Evolutionary conservation across 148 eudicot species (phyloP).

Genomic region (Camellia granthamiana): DNA sequence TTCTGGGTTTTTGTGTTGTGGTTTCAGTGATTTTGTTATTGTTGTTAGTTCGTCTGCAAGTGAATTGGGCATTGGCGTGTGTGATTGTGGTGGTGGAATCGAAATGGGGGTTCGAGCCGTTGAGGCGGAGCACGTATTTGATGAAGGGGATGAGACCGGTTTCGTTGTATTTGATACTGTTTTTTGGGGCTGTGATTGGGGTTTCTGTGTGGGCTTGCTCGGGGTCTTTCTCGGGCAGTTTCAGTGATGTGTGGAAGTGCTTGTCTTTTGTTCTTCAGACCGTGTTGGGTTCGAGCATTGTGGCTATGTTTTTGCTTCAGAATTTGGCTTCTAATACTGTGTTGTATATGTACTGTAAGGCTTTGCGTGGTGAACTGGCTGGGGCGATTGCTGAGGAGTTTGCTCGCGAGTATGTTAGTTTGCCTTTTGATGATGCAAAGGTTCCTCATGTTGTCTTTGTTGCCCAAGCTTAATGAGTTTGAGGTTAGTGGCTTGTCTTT

Average conservation of each 20-base stretch:
- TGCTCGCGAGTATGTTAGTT: slow-evolving; percentile 51
- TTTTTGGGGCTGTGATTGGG: slow-evolving; percentile 29
- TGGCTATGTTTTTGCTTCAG: slow-evolving; percentile 47
- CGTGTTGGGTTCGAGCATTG: slow-evolving; percentile 39
- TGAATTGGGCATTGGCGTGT: slow-evolving; percentile 43
- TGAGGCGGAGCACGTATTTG: slow-evolving; percentile 47
- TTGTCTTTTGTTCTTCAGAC: slow-evolving; percentile 32
- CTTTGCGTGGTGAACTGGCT: slow-evolving; percentile 63
- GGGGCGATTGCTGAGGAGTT: slow-evolving; percentile 66
- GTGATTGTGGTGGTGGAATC: slow-evolving; percentile 61
- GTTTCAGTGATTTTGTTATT: slow-evolving; percentile 21
- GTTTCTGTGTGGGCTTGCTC: slow-evolving; percentile 18
- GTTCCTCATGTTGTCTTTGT: slow-evolving; percentile 55
- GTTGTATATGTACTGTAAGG: slow-evolving; percentile 71
- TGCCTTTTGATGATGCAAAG: slow-evolving; percentile 71
- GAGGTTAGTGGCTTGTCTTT: slow-evolving; percentile 9
- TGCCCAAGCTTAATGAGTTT: slow-evolving; percentile 29
- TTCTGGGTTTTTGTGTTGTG: slow-evolving; percentile 16
- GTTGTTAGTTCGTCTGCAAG: slow-evolving; percentile 27
- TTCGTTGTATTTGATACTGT: slow-evolving; percentile 31
- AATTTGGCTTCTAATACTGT: slow-evolving; percentile 41
- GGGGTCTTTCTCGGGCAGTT: slow-evolving; percentile 10
- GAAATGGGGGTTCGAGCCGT: slow-evolving; percentile 52
- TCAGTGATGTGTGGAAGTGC: slow-evolving; percentile 30
- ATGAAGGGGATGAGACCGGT: slow-evolving; percentile 52